Evolutionary conservation across 768 basidiomycete species (phyloP), one percentile per base, ranked within the genome.

Genomic region (Kwoniella sp.): DNA sequence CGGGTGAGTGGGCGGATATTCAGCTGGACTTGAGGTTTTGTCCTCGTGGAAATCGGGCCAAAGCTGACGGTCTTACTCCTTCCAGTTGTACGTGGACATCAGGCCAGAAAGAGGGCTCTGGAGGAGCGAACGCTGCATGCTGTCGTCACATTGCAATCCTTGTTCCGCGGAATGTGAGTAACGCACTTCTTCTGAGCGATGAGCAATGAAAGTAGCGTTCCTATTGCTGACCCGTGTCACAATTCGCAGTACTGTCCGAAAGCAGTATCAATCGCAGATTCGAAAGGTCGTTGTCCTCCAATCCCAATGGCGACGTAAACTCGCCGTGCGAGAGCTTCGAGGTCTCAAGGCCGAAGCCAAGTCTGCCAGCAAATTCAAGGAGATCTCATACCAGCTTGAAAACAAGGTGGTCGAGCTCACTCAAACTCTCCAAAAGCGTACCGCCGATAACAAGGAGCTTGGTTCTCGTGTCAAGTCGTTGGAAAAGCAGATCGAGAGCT

Each of bases 371-470:
- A 96, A 93, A 79, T 97, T 95, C 87, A 97, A 91, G 63, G 91
- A 96, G 79, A 96, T 95, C 71, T 97, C 95, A 0, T 98, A 98
- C 78, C 88, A 87, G 72, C 85, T 99, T 61, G 96, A 99, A 83
- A 99, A 98, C 85, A 99, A 98, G 83, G 96, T 99, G 50, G 92
- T 99, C 64, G 95, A 98, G 79, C 89, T 99, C 67, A 98, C 96
- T 0, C 96, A 99, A 79, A 87, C 83, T 17, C 86, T 99, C 13
- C 96, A 97, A 81, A 89, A 86, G 75, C 88, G 95, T 53, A 93
- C 89, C 1, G 86, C 87, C 64, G 95, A 99, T 83, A 93, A 91
- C 84, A 94, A 91, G 82, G 89, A 88, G 59, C 83, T 98, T 50
- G 88, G 90, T 69, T 83, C 82, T n/a, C 87, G 88, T 73, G 84